Evolutionary conservation across 2,329 filamentous ascomycete genomes (phyloP), one percentile per base, ranked within the genome.

Genomic region (Pseudocercospora ulei): DNA sequence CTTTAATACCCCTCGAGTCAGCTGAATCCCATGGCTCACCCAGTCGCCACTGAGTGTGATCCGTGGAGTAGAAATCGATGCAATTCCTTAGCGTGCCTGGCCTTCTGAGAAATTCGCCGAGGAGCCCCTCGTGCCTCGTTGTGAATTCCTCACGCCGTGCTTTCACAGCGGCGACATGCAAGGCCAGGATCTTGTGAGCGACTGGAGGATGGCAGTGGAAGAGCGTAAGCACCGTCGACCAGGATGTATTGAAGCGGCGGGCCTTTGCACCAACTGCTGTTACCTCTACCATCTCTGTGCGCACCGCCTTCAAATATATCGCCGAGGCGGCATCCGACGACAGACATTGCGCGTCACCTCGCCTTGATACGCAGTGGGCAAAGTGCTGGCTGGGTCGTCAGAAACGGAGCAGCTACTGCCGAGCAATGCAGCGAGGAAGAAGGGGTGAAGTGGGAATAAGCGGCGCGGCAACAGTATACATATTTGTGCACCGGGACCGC

Each of bases 171-270:
- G 77, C 70, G 4, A 77, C 85, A 57, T 93, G 85, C 11, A 84
- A 82, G 38, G 92, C 64, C 23, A 93, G 70, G 41, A 90, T 63
- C 59, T 78, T 85, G 65, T 92, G 85, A 14, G 82, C 84, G 14
- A 79, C 84, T 49, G 85, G 85, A 5, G 90, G 70, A 64, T 93
- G 85, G 84, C 85, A 92, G 64, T 93, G 85, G 62, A 81, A 83
- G 9, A 93, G 69, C 3, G 85, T 93, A 55, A 92, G 74, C 60
- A 90, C 79, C 45, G 85, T 79, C 14, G 82, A 78, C 76, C 76
- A 92, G 12, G 82, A 82, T 47, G 92, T 69, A 33, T 83, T 90
- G 65, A 92, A 92, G 34, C 84, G 81, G 65, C 92, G 92, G 23
- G 75, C 75, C 55, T 74, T 75, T 41, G 82, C 76, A 38, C 82